Evolutionary conservation across 108 stramenopile species (phyloP), one percentile per base, ranked within the genome.

Genomic region (Discostella stelligeroides): DNA sequence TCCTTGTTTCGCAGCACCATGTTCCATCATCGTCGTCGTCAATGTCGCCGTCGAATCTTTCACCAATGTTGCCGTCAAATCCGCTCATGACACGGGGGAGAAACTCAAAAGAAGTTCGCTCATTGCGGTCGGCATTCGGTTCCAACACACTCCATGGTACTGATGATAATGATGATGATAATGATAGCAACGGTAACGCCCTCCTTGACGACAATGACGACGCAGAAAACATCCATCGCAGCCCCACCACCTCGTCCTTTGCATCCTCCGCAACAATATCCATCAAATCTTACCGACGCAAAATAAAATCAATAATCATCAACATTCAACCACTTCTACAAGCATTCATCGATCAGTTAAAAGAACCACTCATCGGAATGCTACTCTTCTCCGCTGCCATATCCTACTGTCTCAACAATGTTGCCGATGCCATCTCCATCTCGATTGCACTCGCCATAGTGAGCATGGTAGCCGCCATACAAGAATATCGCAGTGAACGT

Each of bases 361-460:
- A 95, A 63, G 98, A 98, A 66, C 98, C 98, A 0, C 83, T 98
- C 24, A 98, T 97, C 60, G 14, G 96, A 27, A 95, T 99, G 80
- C 82, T 99, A 4, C 80, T 99, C 18, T 88, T 84, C 42, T 93
- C 90, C 0, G 96, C 97, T 10, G 60, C 38, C 6, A 82, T 99
- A 54, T 95, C 95, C 23, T 55, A 94, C 7, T 39, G 84, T 27
- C 62, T 98, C 46, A 91, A 93, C 23, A 94, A 98, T 68, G 75
- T 80, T 10, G 86, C 96, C 17, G 98, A 98, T 71, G 98, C 97
- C 15, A 62, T 98, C 30, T 87, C 84, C 70, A 97, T 99, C 62
- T 86, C 82, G n/a, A 77, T 94, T 54, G 97, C 97, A 40, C 70
- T 99, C 43, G 54, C 91, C 53, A 98, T 98, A 66, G 97, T 98